phyloP scores from a whole-genome alignment of 345 rosid species.

The Sonneratia caseolaris region DNA sequence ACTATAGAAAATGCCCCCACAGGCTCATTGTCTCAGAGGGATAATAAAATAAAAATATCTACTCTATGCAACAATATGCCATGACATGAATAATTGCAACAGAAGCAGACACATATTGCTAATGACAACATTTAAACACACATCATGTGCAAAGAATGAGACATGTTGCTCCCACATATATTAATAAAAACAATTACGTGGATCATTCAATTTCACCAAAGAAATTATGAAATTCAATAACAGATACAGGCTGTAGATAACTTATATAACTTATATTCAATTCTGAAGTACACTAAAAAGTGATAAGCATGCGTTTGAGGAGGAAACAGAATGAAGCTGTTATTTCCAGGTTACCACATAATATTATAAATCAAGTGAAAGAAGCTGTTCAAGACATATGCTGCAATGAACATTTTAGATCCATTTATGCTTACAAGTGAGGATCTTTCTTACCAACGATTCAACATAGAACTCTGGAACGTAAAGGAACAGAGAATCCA shows the following conservation, averaged over 20 bases:
- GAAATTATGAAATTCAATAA: not conserved
- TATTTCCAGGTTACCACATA: not conserved
- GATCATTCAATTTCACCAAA: not conserved
- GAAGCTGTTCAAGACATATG: not conserved
- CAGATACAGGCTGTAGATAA: not conserved
- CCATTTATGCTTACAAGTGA: not conserved
- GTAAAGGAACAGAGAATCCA: slow-evolving; percentile 69
- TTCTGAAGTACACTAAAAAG: too few species aligned
- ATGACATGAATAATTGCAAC: too few species aligned
- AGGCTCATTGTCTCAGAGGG: not conserved
- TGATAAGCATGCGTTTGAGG: not conserved
- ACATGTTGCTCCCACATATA: too few species aligned
- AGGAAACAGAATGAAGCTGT: not conserved
- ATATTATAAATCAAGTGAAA: not conserved
- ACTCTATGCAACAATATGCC: not conserved
- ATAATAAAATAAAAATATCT: not conserved
- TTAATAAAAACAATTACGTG: too few species aligned
- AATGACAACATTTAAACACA: too few species aligned
- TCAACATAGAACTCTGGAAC: slow-evolving; percentile 90
- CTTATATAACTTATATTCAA: not conserved
- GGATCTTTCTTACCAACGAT: slow-evolving; percentile 47
- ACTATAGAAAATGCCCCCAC: not conserved
- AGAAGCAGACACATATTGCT: too few species aligned
- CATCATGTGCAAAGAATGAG: too few species aligned
- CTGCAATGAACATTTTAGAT: not conserved